Evolutionary conservation across 2,329 filamentous ascomycete species (phyloP).

Genomic region (Aspergillus sp.): DNA sequence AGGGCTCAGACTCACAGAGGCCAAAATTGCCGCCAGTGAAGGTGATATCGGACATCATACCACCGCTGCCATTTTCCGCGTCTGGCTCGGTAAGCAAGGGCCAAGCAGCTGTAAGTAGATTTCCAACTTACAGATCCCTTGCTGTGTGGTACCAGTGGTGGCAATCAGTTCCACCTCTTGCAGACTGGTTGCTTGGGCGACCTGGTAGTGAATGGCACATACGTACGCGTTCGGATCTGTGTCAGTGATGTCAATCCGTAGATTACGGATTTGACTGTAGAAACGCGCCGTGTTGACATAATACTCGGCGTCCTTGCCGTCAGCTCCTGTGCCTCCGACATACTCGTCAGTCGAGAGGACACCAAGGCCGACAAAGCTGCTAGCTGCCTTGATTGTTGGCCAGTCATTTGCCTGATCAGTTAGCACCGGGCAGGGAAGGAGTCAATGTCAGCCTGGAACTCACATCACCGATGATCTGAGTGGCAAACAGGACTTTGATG

Average conservation of each 20-base stretch:
- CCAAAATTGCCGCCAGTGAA: conserved; percentile 62
- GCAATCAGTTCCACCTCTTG: too few species aligned
- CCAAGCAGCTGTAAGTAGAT: too few species aligned
- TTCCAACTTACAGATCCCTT: too few species aligned
- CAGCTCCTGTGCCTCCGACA: conserved; percentile 9
- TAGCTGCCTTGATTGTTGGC: conserved; percentile 20
- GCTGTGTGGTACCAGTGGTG: too few species aligned
- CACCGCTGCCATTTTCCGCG: conserved; percentile 48
- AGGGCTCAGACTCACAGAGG: conserved; percentile 17
- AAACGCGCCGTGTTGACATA: conserved; percentile 23
- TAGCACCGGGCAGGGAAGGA: neutral
- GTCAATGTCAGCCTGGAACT: neutral
- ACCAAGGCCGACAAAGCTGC: conserved; percentile 22
- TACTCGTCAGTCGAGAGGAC: conserved; percentile 24
- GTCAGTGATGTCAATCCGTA: conserved; percentile 23
- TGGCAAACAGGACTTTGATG: conserved; percentile 25
- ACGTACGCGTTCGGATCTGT: conserved; percentile 29
- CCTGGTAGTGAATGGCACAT: conserved; percentile 67
- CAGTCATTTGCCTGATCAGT: conserved; percentile 1
- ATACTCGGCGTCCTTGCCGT: conserved; percentile 13
- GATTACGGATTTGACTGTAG: conserved; percentile 18
- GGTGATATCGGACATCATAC: conserved; percentile 57
- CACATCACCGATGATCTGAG: conserved; percentile 20
- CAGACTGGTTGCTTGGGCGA: conserved; percentile 68
- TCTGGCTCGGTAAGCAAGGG: conserved; percentile 2